phyloP scores from a whole-genome alignment of 2,329 filamentous ascomycete genomes.

The Cercospora nicotianae region DNA sequence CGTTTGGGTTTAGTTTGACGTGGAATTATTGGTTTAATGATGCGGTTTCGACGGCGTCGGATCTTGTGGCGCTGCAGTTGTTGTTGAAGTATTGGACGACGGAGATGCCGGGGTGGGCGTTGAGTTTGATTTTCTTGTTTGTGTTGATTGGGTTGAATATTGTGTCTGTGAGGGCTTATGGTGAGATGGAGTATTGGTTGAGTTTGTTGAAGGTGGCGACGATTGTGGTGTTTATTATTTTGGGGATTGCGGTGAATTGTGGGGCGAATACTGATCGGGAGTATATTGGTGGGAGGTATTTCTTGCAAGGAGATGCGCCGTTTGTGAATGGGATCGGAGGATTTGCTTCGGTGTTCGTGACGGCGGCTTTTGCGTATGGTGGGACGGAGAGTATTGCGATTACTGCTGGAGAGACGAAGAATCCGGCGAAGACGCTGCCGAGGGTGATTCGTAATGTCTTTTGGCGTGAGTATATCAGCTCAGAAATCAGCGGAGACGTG shows the following conservation, averaged over 20 bases:
- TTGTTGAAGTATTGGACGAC: conserved; percentile 63
- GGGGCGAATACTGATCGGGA: conserved; percentile 65
- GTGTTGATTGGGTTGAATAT: conserved; percentile 56
- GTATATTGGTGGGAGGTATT: conserved; percentile 70
- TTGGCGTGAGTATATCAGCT: conserved; percentile 52
- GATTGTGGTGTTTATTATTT: conserved; percentile 61
- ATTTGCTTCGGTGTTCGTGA: conserved; percentile 65
- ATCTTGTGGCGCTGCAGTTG: conserved; percentile 61
- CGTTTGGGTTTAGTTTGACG: conserved; percentile 72
- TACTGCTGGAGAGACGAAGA: conserved; percentile 65
- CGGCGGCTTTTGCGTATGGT: conserved; percentile 60
- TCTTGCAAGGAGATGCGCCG: conserved; percentile 60
- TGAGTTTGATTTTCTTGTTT: conserved; percentile 62
- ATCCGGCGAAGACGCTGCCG: conserved; percentile 60
- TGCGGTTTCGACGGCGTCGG: conserved; percentile 60
- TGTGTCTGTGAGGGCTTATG: conserved; percentile 56
- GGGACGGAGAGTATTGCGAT: conserved; percentile 61
- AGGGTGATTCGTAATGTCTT: conserved; percentile 70
- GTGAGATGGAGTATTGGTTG: conserved; percentile 57
- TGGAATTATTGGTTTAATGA: conserved; percentile 67
- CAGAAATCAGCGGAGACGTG: background rate
- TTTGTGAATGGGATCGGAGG: conserved; percentile 66
- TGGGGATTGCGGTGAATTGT: conserved; percentile 61
- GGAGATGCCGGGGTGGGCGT: conserved; percentile 62
- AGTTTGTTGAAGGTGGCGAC: conserved; percentile 56